Percentiles rank a stretch among this genome's conserved stretches.
phyloP scores from a whole-genome alignment of 2,329 filamentous ascomycete species.

The Balansia obtecta region DNA sequence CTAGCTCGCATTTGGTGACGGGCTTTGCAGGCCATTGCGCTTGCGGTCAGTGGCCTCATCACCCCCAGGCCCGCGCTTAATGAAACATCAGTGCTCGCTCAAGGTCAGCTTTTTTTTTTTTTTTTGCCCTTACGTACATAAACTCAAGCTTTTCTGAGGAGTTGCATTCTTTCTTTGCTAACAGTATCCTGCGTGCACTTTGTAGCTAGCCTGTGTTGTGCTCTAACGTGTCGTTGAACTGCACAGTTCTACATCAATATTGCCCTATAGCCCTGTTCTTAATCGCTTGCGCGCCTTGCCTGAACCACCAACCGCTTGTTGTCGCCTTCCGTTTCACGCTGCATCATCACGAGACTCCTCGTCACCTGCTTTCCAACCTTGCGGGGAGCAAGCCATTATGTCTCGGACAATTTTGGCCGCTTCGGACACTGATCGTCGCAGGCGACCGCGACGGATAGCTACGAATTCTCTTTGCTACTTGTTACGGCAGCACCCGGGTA shows the following conservation, averaged over 20 bases:
- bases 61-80: not conserved
- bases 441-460: slow-evolving; percentile 21
- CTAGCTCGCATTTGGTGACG: not conserved
- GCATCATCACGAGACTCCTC: not conserved
- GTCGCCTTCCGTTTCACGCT: slow-evolving; percentile 5
- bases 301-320: slow-evolving; percentile 9
- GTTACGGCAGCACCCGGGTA: slow-evolving; percentile 34
- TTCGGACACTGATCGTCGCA: not conserved
- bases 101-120: slow-evolving; percentile 14
- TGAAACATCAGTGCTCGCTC: slow-evolving; percentile 14
- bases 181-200: no score
- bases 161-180: no score
- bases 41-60: not conserved
- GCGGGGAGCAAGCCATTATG: slow-evolving; percentile 9
- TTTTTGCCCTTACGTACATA: not conserved
- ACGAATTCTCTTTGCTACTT: slow-evolving; percentile 39
- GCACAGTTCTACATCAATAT: slow-evolving; percentile 8
- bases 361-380: slow-evolving; percentile 12
- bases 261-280: slow-evolving; percentile 15
- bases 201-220: not conserved
- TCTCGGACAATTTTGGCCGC: not conserved
- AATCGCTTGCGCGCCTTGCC: slow-evolving; percentile 18
- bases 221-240: not conserved
- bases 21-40: not conserved
- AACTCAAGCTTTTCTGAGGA: not conserved